Evolutionary conservation across 2,329 filamentous ascomycete species (phyloP), one percentile per base, ranked within the genome.

Genomic region (Aphanocladium album): DNA sequence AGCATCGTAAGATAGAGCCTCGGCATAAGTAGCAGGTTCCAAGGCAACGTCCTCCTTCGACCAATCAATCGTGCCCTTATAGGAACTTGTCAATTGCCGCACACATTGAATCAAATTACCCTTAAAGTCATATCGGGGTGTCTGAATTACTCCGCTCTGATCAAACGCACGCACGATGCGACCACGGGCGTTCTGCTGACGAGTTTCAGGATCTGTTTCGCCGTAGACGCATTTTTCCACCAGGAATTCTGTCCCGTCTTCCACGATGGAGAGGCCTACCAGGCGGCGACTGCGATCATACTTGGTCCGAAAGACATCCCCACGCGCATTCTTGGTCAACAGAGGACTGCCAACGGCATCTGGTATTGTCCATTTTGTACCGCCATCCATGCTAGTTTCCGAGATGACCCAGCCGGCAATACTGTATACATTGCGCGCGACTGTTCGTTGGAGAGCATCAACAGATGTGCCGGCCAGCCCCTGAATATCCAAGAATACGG

Each of bases 1-100:
- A 14, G 57, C 57, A 12, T 60, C 57, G 21, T 53, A 60, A 2
- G 39, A 53, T 12, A 53, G 25, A 11, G 14, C 39, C 23, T 60
- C 57, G 16, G 43, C 49, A 47, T 43, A 60, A 14, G 19, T 33
- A n/a, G 33, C 50, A 12, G 27, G 4, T 23, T 60, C 23, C 39
- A 60, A 27, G 37, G 49, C 23, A 30, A n/a, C 23, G 7, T n/a
- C 12, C 27, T 27, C 37, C 11, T 14, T 5, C 25, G 27, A 49
- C 61, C 61, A 62, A 33, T 60, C 60, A 35, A 62, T 53, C 5
- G 51, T 60, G 2, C 21, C 43, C 12, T 56, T 62, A 56, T 50
- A 54, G 39, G 50, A 25, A 25, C 27, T 52, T 21, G 57, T 30
- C 33, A 62, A 51, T 16, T 52, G 54, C 5, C 50, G 43, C 16